These are phyloP conservation scores for Boletus chippewaensis DNA, from an alignment of 1,284 basidiomycete genomes.

Conservation along the genomic window DNA sequence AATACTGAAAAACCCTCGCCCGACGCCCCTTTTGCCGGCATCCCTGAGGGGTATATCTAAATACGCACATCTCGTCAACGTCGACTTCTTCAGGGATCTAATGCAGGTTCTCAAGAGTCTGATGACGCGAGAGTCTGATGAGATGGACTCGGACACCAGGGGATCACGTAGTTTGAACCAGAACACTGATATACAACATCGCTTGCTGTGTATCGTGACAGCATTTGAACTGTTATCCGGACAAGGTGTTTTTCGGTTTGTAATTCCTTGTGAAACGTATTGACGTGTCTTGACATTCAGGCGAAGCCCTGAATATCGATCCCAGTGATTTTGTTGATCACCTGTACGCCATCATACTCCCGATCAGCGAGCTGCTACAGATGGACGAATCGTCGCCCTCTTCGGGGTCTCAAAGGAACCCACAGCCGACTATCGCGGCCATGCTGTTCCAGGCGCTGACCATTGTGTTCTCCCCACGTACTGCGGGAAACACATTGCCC, in stretches of 20 bases:
- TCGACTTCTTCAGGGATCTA: slow-evolving; percentile 98
- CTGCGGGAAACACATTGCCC: slow-evolving; percentile 54
- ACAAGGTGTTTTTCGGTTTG: slow-evolving; percentile 59
- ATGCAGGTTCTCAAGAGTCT: slow-evolving; percentile 81
- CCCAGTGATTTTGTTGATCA: slow-evolving; percentile 81
- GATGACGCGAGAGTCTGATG: slow-evolving; percentile 48
- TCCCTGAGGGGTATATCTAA: slow-evolving; percentile 89
- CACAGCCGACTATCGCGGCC: slow-evolving; percentile 46
- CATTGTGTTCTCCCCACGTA: slow-evolving; percentile 68
- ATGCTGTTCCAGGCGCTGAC: slow-evolving; percentile 84
- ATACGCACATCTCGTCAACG: slow-evolving; percentile 94
- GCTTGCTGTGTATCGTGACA: slow-evolving; percentile 85
- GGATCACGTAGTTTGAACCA: slow-evolving; percentile 21
- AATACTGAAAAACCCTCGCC: slow-evolving; percentile 84
- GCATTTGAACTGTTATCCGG: slow-evolving; percentile 95
- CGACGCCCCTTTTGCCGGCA: slow-evolving; percentile 77
- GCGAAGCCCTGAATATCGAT: slow-evolving; percentile 95
- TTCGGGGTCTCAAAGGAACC: slow-evolving; percentile 25
- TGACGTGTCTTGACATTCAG: slow-evolving; percentile 36
- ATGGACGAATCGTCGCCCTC: slow-evolving; percentile 37
- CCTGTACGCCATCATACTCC: slow-evolving; percentile 65
- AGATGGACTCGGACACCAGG: slow-evolving; percentile 39
- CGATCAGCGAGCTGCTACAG: slow-evolving; percentile 49
- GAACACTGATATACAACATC: slow-evolving; percentile 47
- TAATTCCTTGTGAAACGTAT: slow-evolving; percentile 7